These are phyloP conservation scores for Amanita jacksonii DNA, from an alignment of 768 basidiomycete genomes.

Conservation along the genomic window DNA sequence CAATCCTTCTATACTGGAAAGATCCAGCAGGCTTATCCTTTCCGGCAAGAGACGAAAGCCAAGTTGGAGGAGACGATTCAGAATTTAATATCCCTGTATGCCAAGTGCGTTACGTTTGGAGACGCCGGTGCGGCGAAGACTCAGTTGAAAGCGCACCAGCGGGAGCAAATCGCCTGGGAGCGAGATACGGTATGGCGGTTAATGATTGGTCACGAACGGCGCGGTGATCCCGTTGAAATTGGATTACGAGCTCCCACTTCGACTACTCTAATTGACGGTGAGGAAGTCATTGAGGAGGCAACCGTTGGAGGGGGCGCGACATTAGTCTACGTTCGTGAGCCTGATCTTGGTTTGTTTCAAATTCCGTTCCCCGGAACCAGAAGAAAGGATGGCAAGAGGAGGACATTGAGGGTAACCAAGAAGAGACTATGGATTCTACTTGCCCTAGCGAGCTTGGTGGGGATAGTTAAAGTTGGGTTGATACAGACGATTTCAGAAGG, in stretches of 20 bases:
- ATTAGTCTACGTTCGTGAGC: conserved; percentile 28
- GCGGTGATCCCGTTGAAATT: conserved; percentile 34
- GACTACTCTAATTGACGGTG: no score
- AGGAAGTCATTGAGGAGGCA: background rate
- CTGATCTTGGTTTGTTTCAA: conserved; percentile 37
- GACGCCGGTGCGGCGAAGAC: conserved; percentile 62
- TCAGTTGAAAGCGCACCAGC: conserved; percentile 78
- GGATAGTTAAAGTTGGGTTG: conserved; percentile 41
- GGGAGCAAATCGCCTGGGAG: conserved; percentile 95
- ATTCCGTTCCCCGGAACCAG: conserved; percentile 46
- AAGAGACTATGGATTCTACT: conserved; percentile 49
- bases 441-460: conserved; percentile 55
- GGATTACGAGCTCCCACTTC: no score
- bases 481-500: conserved; percentile 52
- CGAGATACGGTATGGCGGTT: conserved; percentile 96
- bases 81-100: conserved; percentile 62
- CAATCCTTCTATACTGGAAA: conserved; percentile 71
- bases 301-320: conserved; percentile 26
- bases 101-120: conserved; percentile 74
- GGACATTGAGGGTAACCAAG: conserved; percentile 46
- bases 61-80: conserved; percentile 47
- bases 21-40: conserved; percentile 63
- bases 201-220: conserved; percentile 80
- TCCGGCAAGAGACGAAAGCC: conserved; percentile 53
- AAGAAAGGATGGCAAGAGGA: conserved; percentile 24